Evolutionary conservation across 352 stramenopile genomes (phyloP).

Genomic region (Phytophthora pluvialis): DNA sequence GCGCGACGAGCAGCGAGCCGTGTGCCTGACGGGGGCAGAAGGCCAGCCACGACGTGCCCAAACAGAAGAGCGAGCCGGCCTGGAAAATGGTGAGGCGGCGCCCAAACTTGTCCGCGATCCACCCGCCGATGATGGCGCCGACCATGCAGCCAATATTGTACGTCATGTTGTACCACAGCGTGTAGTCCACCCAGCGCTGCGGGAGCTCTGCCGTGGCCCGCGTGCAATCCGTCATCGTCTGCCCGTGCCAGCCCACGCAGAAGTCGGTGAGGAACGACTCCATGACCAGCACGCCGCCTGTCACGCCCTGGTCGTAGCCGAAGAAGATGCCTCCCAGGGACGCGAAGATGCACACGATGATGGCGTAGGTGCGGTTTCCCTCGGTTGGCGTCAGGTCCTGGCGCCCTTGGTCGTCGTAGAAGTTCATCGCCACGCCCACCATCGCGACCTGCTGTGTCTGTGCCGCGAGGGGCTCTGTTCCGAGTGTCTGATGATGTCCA

Average conservation of each 20-base stretch:
- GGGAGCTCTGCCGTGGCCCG: conserved; percentile 35
- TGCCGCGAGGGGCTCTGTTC: neutral
- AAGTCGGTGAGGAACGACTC: conserved; percentile 61
- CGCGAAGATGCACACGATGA: conserved; percentile 50
- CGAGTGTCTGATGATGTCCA: conserved; percentile 7
- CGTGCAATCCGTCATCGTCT: conserved; percentile 48
- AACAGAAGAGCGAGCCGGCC: conserved; percentile 46
- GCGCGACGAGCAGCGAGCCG: conserved; percentile 39
- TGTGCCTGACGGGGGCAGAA: conserved; percentile 43
- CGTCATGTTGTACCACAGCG: conserved; percentile 60
- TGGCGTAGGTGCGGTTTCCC: conserved; percentile 50
- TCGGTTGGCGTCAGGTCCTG: conserved; percentile 46
- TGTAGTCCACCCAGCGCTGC: conserved; percentile 56
- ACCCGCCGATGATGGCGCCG: conserved; percentile 43
- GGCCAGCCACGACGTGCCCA: conserved; percentile 48
- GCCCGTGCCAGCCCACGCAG: conserved; percentile 47
- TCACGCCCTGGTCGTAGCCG: conserved; percentile 49
- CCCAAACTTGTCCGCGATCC: conserved; percentile 51
- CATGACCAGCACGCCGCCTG: conserved; percentile 48
- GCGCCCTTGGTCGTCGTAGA: conserved; percentile 42
- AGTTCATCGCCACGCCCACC: conserved; percentile 51
- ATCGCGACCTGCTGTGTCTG: conserved; percentile 21
- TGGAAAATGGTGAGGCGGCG: conserved; percentile 50
- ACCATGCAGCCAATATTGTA: conserved; percentile 64
- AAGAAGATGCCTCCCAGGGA: conserved; percentile 50